Percentiles rank a stretch among this genome's conserved stretches.
Conservation (phyloP, 306 rosid genomes). For the Medicago arabica region DNA sequence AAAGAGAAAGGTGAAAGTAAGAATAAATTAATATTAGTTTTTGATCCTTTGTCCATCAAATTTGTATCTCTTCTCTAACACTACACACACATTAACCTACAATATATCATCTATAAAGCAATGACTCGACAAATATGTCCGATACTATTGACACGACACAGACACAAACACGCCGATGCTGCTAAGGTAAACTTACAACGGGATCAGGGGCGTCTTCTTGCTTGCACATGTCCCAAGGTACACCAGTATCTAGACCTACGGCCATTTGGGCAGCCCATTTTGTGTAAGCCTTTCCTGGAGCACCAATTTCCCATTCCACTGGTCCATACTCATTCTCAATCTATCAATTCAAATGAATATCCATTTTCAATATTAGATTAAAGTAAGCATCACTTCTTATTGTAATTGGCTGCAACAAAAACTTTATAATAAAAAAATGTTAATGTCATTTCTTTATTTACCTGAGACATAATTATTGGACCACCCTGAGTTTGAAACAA, state of each 20-base stretch:
- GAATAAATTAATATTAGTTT: too few species aligned
- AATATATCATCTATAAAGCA: too few species aligned
- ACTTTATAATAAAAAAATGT: background rate
- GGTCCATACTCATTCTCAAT: conserved; percentile 89
- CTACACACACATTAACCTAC: too few species aligned
- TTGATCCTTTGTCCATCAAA: too few species aligned
- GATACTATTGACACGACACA: too few species aligned
- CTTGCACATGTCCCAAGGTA: conserved; percentile 98
- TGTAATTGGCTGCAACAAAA: conserved; percentile 22
- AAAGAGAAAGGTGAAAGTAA: background rate
- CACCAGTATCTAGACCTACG: conserved; percentile 70
- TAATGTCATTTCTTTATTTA: conserved; percentile 28
- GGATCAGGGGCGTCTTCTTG: conserved; percentile 90
- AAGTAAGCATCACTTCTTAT: background rate
- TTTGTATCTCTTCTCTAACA: too few species aligned
- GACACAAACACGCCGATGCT: background rate
- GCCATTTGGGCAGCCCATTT: conserved; percentile 95
- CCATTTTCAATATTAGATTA: background rate
- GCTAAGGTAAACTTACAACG: conserved; percentile 51
- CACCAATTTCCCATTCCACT: conserved; percentile 64
- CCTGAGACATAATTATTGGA: conserved; percentile 96
- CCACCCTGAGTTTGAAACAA: conserved; percentile 93
- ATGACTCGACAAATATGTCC: too few species aligned
- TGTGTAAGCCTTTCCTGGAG: conserved; percentile 75
- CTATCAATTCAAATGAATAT: conserved; percentile 47